Conservation (phyloP, 345 rosid species). For the Citrus glauca region DNA sequence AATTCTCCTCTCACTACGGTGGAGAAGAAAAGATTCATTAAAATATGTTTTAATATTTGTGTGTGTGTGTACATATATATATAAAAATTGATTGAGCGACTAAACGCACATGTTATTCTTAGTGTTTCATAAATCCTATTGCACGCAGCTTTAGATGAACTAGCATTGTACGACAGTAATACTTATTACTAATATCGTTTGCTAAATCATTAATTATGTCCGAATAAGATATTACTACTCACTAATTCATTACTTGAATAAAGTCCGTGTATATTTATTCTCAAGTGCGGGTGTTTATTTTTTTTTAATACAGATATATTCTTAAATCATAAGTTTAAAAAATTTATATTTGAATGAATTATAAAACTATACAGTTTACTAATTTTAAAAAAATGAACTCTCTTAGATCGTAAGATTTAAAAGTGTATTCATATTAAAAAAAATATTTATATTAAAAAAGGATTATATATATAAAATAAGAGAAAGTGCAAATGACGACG, state of each 20-base stretch:
- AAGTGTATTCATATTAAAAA: accelerated
- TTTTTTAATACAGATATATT: accelerated
- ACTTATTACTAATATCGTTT: neutral
- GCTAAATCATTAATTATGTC: no score
- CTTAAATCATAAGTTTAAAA: no score
- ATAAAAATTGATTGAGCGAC: neutral
- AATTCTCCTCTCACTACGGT: neutral
- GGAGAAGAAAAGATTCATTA: neutral
- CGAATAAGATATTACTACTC: neutral
- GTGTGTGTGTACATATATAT: no score
- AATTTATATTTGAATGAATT: no score
- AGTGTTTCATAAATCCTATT: no score
- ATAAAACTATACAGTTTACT: no score
- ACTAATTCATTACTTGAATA: no score
- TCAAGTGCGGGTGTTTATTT: accelerated
- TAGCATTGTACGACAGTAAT: no score
- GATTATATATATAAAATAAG: no score
- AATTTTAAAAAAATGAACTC: accelerated
- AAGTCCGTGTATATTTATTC: no score
- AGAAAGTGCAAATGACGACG: neutral
- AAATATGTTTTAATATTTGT: neutral
- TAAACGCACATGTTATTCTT: neutral
- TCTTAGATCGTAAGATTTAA: accelerated
- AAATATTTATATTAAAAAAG: no score
- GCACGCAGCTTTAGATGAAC: no score